phyloP scores from a whole-genome alignment of 2,329 filamentous ascomycete species.

The Scedosporium apiospermum region DNA sequence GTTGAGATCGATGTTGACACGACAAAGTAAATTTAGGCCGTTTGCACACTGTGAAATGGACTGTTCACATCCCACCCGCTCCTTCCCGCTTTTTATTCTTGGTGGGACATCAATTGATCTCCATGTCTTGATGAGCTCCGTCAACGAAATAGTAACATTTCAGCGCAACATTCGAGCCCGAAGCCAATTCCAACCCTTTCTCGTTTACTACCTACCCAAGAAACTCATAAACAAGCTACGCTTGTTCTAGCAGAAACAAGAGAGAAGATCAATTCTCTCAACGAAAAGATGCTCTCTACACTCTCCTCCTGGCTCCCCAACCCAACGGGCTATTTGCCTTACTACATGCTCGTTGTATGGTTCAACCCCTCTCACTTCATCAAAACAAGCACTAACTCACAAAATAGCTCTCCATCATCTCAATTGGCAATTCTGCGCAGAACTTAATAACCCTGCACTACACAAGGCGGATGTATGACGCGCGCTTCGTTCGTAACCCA shows the following conservation, averaged over 20 bases:
- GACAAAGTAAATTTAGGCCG: neutral
- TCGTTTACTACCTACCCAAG: too few relatives aligned
- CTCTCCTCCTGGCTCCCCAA: constrained; percentile 26
- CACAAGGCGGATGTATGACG: constrained; percentile 79
- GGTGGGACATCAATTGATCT: too few relatives aligned
- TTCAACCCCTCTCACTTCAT: neutral
- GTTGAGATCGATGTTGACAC: neutral
- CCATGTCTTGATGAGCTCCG: too few relatives aligned
- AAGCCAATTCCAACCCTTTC: neutral
- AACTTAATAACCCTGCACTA: constrained; percentile 72
- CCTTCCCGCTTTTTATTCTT: neutral
- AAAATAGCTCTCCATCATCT: constrained; percentile 66
- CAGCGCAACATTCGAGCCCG: too few relatives aligned
- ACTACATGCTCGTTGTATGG: constrained; percentile 48
- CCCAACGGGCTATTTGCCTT: constrained; percentile 45
- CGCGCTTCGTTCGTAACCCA: constrained; percentile 45
- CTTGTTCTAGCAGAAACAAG: neutral
- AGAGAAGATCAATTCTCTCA: neutral
- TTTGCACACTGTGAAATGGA: neutral
- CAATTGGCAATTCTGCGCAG: constrained; percentile 77
- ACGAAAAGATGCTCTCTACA: constrained; percentile 4
- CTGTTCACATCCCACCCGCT: neutral
- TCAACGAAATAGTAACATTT: too few relatives aligned
- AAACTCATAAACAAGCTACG: too few relatives aligned
- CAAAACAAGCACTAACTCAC: constrained; percentile 4